Evolutionary conservation across 805 yeast genomes (phyloP).

Genomic region (Myxozyma lipomycoides): DNA sequence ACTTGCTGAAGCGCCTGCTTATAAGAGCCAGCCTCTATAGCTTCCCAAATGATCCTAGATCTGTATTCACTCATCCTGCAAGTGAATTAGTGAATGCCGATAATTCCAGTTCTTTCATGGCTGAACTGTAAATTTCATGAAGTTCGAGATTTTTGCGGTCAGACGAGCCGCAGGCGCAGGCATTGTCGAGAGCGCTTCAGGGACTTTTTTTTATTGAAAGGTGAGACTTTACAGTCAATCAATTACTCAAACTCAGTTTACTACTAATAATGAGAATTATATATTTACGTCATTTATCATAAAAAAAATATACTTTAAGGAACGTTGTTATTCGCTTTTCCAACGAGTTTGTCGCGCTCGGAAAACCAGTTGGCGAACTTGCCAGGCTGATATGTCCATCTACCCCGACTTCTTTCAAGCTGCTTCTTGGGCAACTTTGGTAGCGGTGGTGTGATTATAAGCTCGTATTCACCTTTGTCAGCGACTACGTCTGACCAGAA

Average conservation of each 20-base stretch:
- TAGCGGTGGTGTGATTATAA: conserved; percentile 9
- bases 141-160: too few species aligned
- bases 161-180: too few species aligned
- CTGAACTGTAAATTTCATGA: too few species aligned
- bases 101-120: too few species aligned
- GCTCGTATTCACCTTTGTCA: conserved; percentile 15
- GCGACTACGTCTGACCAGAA: conserved; percentile 19
- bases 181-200: too few species aligned
- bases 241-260: too few species aligned
- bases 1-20: conserved; percentile 24
- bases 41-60: conserved; percentile 25
- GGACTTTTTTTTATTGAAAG: too few species aligned
- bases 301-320: too few species aligned
- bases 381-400: not conserved
- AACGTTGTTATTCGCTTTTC: conserved; percentile 5
- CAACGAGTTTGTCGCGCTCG: not conserved
- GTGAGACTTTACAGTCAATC: too few species aligned
- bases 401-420: not conserved
- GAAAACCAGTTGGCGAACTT: not conserved
- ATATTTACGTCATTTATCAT: too few species aligned
- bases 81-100: too few species aligned
- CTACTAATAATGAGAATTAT: too few species aligned
- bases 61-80: conserved; percentile 4
- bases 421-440: not conserved
- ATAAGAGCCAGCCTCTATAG: conserved; percentile 26